Base-by-base conservation (phyloP, 129 eudicot species). In the Cynara cardunculus region DNA sequence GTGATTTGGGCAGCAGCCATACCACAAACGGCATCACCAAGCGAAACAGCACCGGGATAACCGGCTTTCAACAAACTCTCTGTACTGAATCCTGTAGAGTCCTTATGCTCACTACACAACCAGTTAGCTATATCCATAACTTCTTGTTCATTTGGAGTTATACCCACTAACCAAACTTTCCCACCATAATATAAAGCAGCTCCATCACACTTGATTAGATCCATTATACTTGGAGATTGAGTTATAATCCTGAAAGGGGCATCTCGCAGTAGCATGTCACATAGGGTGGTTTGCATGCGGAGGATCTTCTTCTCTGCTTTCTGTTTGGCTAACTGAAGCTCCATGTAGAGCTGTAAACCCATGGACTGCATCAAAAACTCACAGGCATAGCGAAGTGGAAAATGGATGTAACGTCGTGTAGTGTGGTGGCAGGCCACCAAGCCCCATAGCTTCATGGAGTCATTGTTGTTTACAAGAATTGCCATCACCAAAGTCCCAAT, bases 21-120 rank as follows among this genome's bases (percentile, higher is more conserved):
- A 28, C 97, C 97, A 89, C 97, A 89, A 73, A 92, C 88, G 2
- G 84, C 84, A 73, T 92, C 91, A 85, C 97, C 94, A 4, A 92
- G 86, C 25, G 71, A 64, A 85, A 62, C 69, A 11, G 94, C 97
- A 30, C 83, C 87, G 8, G 88, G 91, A 75, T 81, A 92, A 26
- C 94, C 92, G 6, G 89, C 92, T 28, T 85, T 75, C 16, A 80
- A 85, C 80, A 92, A 83, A 87, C 89, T 80, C 65, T 92, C 92
- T 0, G 97, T 92, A 81, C 92, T 86, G 19, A 92, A 74, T 7
- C 97, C 97, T 11, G 87, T 88, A 13, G 89, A 88, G 75, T 88
- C 92, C 24, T 81, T 75, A 71, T 88, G 91, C 21, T 71, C 80
- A 53, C 49, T 70, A 53, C 82, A 84, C 72, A 92, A 46, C 97